Evolutionary conservation across 2,329 filamentous ascomycete genomes (phyloP), one percentile per base, ranked within the genome.

Genomic region (Talaromyces piceae): DNA sequence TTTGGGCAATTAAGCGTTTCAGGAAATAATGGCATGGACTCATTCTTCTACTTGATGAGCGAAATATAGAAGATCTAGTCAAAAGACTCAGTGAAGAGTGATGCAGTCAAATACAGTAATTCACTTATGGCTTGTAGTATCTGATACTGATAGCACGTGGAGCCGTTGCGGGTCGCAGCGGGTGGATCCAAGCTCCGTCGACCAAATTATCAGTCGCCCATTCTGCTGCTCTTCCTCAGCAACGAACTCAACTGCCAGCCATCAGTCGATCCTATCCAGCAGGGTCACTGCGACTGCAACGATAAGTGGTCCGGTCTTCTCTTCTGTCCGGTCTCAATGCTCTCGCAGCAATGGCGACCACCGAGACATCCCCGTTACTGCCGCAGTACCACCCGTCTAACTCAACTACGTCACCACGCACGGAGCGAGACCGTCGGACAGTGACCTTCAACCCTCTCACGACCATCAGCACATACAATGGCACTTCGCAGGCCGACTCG

Each of bases 361-460:
- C 64, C 57, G 73, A 74, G 62, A 63, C 65, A 44, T 64, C 72
- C 25, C 71, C 72, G 20, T 63, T 75, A 37, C 64, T 75, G 46
- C 66, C 67, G 33, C 63, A 65, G 49, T 63, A 69, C 50, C 62
- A 64, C 39, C 48, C 54, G 50, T 31, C 37, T 41, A 45, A 57
- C 53, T 58, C 66, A 52, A 64, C 64, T 60, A 68, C 67, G 63
- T 70, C 70, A 66, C 68, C 64, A 56, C 63, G 62, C 55, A 58
- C 63, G 48, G 63, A 57, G 57, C 67, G 67, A 53, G 59, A 64
- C 30, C 60, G 66, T 51, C 67, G 72, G 47, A 73, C 73, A 31
- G 73, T 77, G 45, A 73, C 72, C 26, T 77, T 77, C 61, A 75
- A 73, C 51, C 73, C 73, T 20, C 62, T 71, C 53, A 68, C 73